Conservation (phyloP, 1,284 basidiomycete species). For the Afroboletus lepidellus region DNA sequence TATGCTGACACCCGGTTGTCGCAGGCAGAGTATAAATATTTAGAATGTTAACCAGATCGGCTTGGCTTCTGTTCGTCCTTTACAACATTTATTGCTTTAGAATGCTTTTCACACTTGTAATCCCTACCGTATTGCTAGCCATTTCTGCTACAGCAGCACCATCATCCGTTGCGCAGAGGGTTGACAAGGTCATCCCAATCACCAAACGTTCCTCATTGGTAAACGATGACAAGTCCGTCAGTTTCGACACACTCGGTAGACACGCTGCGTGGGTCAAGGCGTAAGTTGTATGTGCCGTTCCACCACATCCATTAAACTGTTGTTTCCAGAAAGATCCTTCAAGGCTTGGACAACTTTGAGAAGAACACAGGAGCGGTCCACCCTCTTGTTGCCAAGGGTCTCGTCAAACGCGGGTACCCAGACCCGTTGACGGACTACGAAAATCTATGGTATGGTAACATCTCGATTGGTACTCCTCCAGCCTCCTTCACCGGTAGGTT, state of each 20-base stretch:
- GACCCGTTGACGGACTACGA: neutral
- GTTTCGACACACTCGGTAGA: neutral
- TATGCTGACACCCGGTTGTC: no score
- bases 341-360: neutral
- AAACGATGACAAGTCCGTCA: neutral
- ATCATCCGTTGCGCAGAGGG: neutral
- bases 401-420: neutral
- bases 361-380: neutral
- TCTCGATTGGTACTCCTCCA: neutral
- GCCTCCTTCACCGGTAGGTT: neutral
- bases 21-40: no score
- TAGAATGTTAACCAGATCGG: no score
- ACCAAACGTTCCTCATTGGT: neutral
- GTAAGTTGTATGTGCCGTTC: neutral
- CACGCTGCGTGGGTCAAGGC: neutral
- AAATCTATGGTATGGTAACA: neutral
- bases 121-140: no score
- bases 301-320: neutral
- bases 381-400: neutral
- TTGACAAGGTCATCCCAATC: neutral
- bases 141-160: no score
- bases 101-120: no score
- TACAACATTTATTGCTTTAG: no score
- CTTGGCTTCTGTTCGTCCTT: no score
- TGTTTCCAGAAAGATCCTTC: neutral